Conservation (phyloP, 495 filamentous ascomycete genomes). For the Hypoxylon lienhwacheense region DNA sequence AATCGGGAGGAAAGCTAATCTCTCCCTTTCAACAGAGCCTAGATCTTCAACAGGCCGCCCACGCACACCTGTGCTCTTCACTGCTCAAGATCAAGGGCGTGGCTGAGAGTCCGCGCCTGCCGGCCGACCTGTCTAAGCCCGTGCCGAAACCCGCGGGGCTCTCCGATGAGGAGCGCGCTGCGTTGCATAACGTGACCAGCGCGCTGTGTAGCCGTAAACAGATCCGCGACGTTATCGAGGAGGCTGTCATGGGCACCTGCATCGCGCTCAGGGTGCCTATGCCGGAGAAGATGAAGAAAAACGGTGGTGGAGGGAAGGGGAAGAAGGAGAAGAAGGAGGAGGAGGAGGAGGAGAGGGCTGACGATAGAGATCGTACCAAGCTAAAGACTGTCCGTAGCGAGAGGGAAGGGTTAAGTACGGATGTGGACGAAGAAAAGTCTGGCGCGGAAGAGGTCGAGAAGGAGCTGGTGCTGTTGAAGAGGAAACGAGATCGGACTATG, state of each 20-base stretch:
- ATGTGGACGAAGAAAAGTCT: constrained; percentile 13
- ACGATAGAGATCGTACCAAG: constrained; percentile 13
- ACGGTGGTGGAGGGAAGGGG: constrained; percentile 24
- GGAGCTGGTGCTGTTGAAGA: constrained; percentile 18
- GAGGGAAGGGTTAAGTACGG: constrained; percentile 23
- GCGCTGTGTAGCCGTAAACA: constrained; percentile 75
- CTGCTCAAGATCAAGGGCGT: constrained; percentile 74
- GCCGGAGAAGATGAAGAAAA: constrained; percentile 44
- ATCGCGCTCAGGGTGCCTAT: constrained; percentile 61
- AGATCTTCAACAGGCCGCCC: constrained; percentile 64
- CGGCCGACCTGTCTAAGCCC: constrained; percentile 55
- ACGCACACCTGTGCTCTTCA: constrained; percentile 72
- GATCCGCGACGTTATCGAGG: constrained; percentile 68
- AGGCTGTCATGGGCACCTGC: constrained; percentile 64
- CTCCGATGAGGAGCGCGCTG: constrained; percentile 50
- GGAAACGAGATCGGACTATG: constrained; percentile 17
- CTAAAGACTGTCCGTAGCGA: constrained; percentile 9
- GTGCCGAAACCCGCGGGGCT: constrained; percentile 47
- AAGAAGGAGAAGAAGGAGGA: constrained; percentile 25
- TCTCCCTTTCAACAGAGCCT: constrained; percentile 52
- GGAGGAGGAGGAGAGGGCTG: constrained; percentile 31
- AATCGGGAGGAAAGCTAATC: too few relatives aligned
- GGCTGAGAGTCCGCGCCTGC: constrained; percentile 52
- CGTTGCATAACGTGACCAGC: constrained; percentile 73
- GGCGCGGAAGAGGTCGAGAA: constrained; percentile 10